Base-by-base conservation (phyloP, 2,329 filamentous ascomycete species). In the Chaetomiaceae sp. region DNA sequence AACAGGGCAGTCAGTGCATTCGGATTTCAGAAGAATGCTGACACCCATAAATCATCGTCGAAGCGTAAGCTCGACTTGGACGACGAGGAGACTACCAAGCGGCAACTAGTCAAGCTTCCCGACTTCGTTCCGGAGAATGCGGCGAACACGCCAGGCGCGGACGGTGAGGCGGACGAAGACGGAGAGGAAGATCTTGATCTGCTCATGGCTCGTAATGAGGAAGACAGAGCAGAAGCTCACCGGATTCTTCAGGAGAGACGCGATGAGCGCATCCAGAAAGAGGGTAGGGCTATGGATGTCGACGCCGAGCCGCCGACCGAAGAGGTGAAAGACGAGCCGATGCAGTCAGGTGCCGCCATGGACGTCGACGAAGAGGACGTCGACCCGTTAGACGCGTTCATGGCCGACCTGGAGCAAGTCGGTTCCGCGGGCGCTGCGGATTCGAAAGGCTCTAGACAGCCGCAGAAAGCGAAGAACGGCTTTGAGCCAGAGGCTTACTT, bases 381-480 rank as follows among this genome's bases (percentile, higher is more conserved):
- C 29, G 93, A 98, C 63, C 88, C 93, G 7, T 72, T 98, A 30
- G 93, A 98, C 68, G 91, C 89, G n/a, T 98, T 94, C 70, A 98
- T 98, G 93, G 84, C 82, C 42, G 79, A 77, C 50, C 72, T 81
- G 14, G 73, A 76, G 45, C 65, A 75, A 32, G 66, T 85, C 3
- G 75, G 79, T 45, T 65, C 76, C 51, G 47, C 60, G 52, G n/a
- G 32, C 22, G 43, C 50, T 29, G 19, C 19, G 26, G 41, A 49
- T 44, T 32, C 47, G 4, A 59, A 53, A 40, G 44, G 59, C 7
- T 40, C 54, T 29, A 69, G 66, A 43, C 65, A 65, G 41, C 65
- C 64, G 40, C 58, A 62, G n/a, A 56, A 67, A 49, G 62, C 60
- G 38, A 74, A 74, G 51, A 77, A 77, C 56, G 64, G 73, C 36